phyloP scores from a whole-genome alignment of 208 protist genomes.

The Endotrypanum monterogeii region DNA sequence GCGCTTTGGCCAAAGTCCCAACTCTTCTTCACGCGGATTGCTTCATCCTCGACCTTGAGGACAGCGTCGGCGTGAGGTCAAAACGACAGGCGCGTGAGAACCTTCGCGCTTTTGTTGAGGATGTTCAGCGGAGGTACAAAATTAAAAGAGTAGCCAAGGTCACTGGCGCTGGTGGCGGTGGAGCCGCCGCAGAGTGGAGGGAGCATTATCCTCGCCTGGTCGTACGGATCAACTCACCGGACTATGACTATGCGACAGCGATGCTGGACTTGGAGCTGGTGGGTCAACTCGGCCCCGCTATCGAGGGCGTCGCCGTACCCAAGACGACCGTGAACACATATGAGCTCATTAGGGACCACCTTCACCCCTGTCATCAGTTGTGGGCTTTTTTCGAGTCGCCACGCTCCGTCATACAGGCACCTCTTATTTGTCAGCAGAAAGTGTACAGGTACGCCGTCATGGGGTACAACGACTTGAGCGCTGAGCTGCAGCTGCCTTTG shows the following conservation, averaged over 20 bases:
- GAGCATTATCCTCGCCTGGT: slow-evolving; percentile 48
- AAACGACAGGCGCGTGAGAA: slow-evolving; percentile 67
- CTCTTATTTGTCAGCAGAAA: slow-evolving; percentile 58
- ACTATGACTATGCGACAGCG: slow-evolving; percentile 62
- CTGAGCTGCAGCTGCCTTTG: slow-evolving; percentile 53
- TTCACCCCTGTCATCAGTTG: slow-evolving; percentile 77
- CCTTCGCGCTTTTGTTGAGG: slow-evolving; percentile 51
- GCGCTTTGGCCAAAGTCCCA: slow-evolving; percentile 58
- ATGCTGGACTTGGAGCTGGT: slow-evolving; percentile 84
- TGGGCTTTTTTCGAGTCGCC: slow-evolving; percentile 88
- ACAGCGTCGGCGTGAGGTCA: slow-evolving; percentile 41
- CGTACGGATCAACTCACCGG: slow-evolving; percentile 83
- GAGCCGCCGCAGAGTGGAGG: not conserved
- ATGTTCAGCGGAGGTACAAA: slow-evolving; percentile 24
- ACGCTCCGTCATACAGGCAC: slow-evolving; percentile 65
- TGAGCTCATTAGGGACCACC: slow-evolving; percentile 51
- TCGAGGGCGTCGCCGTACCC: slow-evolving; percentile 82
- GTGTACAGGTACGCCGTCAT: slow-evolving; percentile 78
- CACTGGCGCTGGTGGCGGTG: not conserved
- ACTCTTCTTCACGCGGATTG: slow-evolving; percentile 60
- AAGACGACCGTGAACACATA: slow-evolving; percentile 59
- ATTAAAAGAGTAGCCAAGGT: not conserved
- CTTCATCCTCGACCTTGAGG: slow-evolving; percentile 83
- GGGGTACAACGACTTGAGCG: slow-evolving; percentile 59
- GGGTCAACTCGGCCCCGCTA: slow-evolving; percentile 53